phyloP scores from a whole-genome alignment of 1,284 basidiomycete genomes.

The Papiliotrema laurentii region DNA sequence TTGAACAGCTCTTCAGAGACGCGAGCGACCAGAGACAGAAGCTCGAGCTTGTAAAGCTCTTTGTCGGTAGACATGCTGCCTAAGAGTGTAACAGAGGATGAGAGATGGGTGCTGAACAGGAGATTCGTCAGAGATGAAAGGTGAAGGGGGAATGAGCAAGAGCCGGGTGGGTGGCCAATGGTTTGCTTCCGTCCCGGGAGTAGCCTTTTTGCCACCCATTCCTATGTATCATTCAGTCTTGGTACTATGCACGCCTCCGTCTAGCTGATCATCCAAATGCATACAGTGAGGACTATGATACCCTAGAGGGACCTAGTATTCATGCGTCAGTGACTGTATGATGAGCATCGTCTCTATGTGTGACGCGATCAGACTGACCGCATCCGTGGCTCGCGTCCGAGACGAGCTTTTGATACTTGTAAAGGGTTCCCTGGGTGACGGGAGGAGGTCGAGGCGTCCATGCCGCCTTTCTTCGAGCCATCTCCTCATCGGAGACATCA shows the following conservation, averaged over 20 bases:
- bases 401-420: slow-evolving; percentile 80
- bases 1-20: slow-evolving; percentile 89
- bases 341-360: neutral
- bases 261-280: no score
- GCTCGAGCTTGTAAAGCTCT: slow-evolving; percentile 84
- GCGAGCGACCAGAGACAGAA: slow-evolving; percentile 79
- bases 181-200: neutral
- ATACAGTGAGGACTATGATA: no score
- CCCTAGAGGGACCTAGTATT: no score
- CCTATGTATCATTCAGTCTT: no score
- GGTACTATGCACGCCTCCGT: no score
- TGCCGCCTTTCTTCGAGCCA: slow-evolving; percentile 61
- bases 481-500: slow-evolving; percentile 74
- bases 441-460: slow-evolving; percentile 86
- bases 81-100: no score
- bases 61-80: slow-evolving; percentile 59
- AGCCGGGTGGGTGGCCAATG: no score
- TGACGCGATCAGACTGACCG: slow-evolving; percentile 19
- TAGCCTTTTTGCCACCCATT: no score
- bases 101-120: no score
- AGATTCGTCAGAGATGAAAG: no score
- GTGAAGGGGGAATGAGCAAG: no score
- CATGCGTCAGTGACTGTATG: slow-evolving; percentile 30
- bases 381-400: slow-evolving; percentile 59
- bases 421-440: slow-evolving; percentile 74